Base-by-base conservation (phyloP, 2,329 filamentous ascomycete genomes). In the Pestalotiopsis sp. region DNA sequence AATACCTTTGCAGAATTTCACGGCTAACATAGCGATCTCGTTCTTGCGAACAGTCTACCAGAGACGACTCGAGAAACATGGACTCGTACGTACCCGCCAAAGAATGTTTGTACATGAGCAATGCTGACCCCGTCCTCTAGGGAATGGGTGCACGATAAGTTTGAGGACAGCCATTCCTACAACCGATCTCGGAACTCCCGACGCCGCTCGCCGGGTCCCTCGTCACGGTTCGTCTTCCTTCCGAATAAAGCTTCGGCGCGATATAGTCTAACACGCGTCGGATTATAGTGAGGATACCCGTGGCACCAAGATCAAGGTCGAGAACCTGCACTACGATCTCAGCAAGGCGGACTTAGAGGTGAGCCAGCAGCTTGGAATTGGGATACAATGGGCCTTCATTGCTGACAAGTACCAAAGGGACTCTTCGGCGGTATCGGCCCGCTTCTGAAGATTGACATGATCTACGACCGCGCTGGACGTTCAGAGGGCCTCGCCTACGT, bases 71-170 rank as follows among this genome's bases (percentile, higher is more conserved):
- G 71, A 86, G 89, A 81, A 90, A 91, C 79, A 84, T 94, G 76
- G 91, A 94, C 80, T 89, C 89, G 92, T 94, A 81, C 71, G 88
- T 83, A 63, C 56, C 45, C 17, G 11, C 3, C 7, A 7, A 17
- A 52, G 11, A n/a, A n/a, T 20, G 14, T 52, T 9, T 20, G 14
- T 4, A 52, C 7, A 20, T n/a, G 17, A 52, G 17, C 17, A 49
- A 52, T 52, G 45, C 45, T 52, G 17, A 52, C 7, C 64, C 39
- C 4, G 56, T 11, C 14, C 63, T 57, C 72, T 68, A 78, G 94
- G 78, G 94, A 97, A 85, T 98, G 95, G 95, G 94, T 97, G 74
- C 95, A 98, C 80, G 94, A 97, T 83, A 93, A 91, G 78, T 97
- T 90, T 79, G 93, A 96, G 80, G 93, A 94, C 76, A 88, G 74